These are phyloP conservation scores for Corymbia maculata DNA, from an alignment of 345 rosid species.

Conservation along the genomic window DNA sequence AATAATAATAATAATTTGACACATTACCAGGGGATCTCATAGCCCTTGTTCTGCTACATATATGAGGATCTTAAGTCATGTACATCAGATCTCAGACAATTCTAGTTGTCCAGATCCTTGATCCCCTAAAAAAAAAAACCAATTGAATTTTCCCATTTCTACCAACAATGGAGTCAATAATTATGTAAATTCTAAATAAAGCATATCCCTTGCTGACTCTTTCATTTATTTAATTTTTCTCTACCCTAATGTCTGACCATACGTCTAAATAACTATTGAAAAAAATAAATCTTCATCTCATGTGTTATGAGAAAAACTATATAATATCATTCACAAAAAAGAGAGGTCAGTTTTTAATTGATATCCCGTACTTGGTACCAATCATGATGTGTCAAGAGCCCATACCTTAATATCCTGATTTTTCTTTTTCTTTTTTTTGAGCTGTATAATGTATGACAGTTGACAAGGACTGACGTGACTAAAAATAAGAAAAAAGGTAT, in stretches of 20 bases:
- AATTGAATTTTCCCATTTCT: background rate
- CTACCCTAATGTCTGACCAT: background rate
- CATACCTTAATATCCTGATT: background rate
- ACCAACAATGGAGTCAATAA: background rate
- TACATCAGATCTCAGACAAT: background rate
- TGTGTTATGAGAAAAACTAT: background rate
- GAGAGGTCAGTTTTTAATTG: background rate
- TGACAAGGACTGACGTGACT: background rate
- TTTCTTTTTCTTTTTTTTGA: background rate
- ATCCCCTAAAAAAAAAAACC: background rate
- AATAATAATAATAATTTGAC: no score
- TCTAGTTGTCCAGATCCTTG: background rate
- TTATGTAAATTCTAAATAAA: background rate
- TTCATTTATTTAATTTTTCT: background rate
- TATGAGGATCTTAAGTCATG: background rate
- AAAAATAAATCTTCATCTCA: background rate
- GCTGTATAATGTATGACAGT: background rate
- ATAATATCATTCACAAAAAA: background rate
- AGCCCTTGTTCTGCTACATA: background rate
- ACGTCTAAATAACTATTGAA: background rate
- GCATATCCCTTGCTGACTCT: background rate
- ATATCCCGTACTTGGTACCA: background rate
- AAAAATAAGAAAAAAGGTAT: background rate
- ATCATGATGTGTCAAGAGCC: background rate
- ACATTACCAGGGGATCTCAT: background rate